Conservation (phyloP, 148 eudicot species). For the Camellia japonica region DNA sequence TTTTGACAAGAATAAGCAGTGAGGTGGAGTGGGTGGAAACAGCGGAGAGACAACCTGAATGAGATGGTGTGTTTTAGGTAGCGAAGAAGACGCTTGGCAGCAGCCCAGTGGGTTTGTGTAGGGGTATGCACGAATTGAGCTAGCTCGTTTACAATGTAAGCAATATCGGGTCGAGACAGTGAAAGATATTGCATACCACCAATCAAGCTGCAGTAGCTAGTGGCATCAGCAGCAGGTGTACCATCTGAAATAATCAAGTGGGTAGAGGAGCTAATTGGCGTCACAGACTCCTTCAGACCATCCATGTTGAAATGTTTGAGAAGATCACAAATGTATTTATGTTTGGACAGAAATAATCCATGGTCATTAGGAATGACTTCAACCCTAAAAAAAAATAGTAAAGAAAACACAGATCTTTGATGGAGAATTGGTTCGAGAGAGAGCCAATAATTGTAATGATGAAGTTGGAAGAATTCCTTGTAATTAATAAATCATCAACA, state of each 20-base stretch:
- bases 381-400: slow-evolving; percentile 8
- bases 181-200: slow-evolving; percentile 17
- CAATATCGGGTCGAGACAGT: slow-evolving; percentile 5
- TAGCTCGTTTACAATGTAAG: slow-evolving; percentile 5
- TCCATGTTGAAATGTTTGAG: slow-evolving; percentile 4
- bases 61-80: slow-evolving; percentile 8
- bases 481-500: slow-evolving; percentile 13
- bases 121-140: slow-evolving; percentile 17
- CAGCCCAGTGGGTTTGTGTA: slow-evolving; percentile 14
- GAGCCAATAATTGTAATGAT: neutral
- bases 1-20: neutral
- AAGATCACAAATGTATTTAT: slow-evolving; percentile 4
- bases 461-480: neutral
- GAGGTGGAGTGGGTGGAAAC: neutral
- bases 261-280: slow-evolving; percentile 10
- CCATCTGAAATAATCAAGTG: neutral
- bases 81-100: slow-evolving; percentile 5
- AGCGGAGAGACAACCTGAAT: neutral
- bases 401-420: slow-evolving; percentile 8
- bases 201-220: neutral
- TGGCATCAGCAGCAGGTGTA: neutral
- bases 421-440: neutral
- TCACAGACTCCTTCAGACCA: neutral
- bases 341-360: slow-evolving; percentile 2
- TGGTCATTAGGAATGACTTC: neutral